Percentiles rank a stretch among this genome's conserved stretches.
Conservation (phyloP, 306 rosid genomes). For the Alnus rubra region DNA sequence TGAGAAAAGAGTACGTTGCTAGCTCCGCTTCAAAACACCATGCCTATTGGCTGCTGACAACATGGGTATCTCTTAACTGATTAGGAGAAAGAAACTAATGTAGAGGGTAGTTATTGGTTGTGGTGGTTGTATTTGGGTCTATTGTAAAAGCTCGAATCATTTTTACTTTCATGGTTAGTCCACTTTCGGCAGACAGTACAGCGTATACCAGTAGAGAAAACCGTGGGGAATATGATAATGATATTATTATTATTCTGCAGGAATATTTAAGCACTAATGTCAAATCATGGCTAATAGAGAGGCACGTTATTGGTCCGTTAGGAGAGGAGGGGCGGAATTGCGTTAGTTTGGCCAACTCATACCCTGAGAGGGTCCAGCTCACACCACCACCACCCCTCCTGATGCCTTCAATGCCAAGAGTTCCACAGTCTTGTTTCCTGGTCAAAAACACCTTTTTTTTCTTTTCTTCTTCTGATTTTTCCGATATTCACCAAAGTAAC, state of each 20-base stretch:
- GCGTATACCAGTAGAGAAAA: not conserved
- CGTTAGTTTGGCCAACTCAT: slow-evolving; percentile 31
- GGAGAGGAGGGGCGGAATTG: not conserved
- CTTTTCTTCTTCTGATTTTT: too few species aligned
- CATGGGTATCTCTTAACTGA: too few species aligned
- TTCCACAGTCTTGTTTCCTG: not conserved
- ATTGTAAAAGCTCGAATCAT: not conserved
- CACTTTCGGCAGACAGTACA: not conserved
- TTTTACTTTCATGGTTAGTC: not conserved
- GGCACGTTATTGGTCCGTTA: not conserved
- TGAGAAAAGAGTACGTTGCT: too few species aligned
- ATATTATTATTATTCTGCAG: not conserved
- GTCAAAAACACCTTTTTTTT: slow-evolving; percentile 17
- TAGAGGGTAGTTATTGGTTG: too few species aligned
- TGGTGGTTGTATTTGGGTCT: too few species aligned
- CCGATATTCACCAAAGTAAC: slow-evolving; percentile 7
- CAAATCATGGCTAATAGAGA: not conserved
- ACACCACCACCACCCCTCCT: slow-evolving; percentile 22
- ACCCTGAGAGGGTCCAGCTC: slow-evolving; percentile 29
- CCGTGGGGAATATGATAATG: not conserved
- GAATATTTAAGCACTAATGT: not conserved
- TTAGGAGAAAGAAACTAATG: too few species aligned
- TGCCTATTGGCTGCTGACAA: too few species aligned
- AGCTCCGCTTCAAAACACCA: too few species aligned
- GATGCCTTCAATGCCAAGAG: slow-evolving; percentile 19